A percentile compares a stretch with the other conserved stretches of the same genome.
Conservation (phyloP, 441 rosid genomes). For the Arabidopsis lyrata region DNA sequence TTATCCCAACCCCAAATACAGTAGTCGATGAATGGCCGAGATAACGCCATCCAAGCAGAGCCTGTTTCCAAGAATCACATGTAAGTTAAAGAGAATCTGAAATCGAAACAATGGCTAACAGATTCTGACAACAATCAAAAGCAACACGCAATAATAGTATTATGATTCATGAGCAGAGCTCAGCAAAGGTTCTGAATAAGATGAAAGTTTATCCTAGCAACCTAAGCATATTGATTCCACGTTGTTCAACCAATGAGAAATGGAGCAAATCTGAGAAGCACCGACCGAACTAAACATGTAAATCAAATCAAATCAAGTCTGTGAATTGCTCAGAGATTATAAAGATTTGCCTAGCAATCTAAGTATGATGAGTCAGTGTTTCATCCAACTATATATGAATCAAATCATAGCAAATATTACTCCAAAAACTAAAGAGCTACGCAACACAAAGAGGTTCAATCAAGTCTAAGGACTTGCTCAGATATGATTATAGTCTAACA, state of each 20-base stretch:
- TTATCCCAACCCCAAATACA: slow-evolving; percentile 99
- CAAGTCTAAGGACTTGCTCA: too few relatives aligned
- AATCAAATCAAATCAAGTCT: not conserved
- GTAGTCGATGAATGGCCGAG: slow-evolving; percentile 86
- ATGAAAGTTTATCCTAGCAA: slow-evolving; percentile 1
- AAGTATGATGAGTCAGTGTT: not conserved
- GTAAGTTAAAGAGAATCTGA: not conserved
- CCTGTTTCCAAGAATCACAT: slow-evolving; percentile 52
- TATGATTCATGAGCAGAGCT: not conserved
- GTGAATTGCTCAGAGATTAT: slow-evolving; percentile 9
- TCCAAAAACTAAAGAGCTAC: too few relatives aligned
- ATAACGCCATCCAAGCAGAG: slow-evolving; percentile 98
- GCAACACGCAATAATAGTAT: not conserved
- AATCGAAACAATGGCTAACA: not conserved
- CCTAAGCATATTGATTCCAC: not conserved
- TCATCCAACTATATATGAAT: slow-evolving; percentile 7
- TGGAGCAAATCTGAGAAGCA: not conserved
- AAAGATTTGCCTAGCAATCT: slow-evolving; percentile 13
- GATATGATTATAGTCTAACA: not conserved
- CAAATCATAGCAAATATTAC: slow-evolving; percentile 11
- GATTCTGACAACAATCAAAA: not conserved
- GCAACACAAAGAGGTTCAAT: too few relatives aligned
- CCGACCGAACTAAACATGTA: slow-evolving; percentile 8
- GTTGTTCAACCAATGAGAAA: slow-evolving; percentile 1
- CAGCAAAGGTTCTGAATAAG: not conserved